phyloP scores from a whole-genome alignment of 352 stramenopile species.

The Phytophthora pinifolia region DNA sequence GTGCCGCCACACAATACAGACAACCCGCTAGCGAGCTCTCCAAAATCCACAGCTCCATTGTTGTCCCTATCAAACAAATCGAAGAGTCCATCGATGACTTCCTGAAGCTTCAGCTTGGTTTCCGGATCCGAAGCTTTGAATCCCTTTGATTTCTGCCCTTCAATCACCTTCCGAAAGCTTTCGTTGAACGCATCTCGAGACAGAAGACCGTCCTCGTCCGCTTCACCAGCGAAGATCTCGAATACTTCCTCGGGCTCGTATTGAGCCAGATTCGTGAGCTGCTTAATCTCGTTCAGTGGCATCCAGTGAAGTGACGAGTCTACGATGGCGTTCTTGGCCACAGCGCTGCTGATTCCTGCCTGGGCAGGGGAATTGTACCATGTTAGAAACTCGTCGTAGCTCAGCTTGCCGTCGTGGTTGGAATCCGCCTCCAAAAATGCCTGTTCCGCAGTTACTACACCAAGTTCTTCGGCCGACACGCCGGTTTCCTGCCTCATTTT shows the following conservation, averaged over 20 bases:
- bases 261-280: conserved; percentile 76
- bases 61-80: conserved; percentile 79
- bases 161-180: conserved; percentile 75
- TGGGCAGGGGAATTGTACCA: conserved; percentile 84
- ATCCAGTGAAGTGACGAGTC: conserved; percentile 82
- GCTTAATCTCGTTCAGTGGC: conserved; percentile 79
- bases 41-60: conserved; percentile 81
- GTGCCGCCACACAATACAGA: conserved; percentile 84
- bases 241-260: conserved; percentile 86
- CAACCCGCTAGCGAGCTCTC: conserved; percentile 77
- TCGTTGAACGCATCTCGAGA: conserved; percentile 73
- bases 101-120: conserved; percentile 48
- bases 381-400: conserved; percentile 85
- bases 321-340: conserved; percentile 72
- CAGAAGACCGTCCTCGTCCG: conserved; percentile 70
- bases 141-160: conserved; percentile 30
- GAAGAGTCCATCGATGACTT: conserved; percentile 72
- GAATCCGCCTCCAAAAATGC: conserved; percentile 84
- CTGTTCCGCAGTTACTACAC: conserved; percentile 78
- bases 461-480: conserved; percentile 73
- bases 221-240: conserved; percentile 81
- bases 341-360: conserved; percentile 64
- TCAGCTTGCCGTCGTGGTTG: conserved; percentile 80
- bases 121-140: conserved; percentile 14
- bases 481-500: conserved; percentile 67